Conservation (phyloP, 2,329 filamentous ascomycete genomes). For the Dryadomyces quercus-mongolicae region DNA sequence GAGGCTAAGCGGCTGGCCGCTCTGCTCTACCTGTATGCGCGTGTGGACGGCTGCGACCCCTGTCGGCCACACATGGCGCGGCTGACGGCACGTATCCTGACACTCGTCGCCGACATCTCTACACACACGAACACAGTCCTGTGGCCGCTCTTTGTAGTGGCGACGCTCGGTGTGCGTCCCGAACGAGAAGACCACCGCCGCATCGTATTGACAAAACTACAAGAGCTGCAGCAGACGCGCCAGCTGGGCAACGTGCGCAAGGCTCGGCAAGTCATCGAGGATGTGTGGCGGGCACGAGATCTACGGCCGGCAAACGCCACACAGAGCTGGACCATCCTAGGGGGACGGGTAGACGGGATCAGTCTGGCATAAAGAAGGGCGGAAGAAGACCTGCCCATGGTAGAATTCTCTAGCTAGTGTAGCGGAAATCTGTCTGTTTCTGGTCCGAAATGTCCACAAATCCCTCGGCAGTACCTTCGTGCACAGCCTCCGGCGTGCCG, state of each 20-base stretch:
- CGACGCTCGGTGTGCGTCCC: conserved; percentile 16
- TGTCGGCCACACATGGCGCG: conserved; percentile 15
- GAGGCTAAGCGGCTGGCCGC: conserved; percentile 17
- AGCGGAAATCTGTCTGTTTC: conserved; percentile 13
- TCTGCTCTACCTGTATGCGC: conserved; percentile 17
- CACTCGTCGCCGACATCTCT: conserved; percentile 14
- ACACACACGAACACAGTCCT: conserved; percentile 16
- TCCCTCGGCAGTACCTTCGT: not conserved
- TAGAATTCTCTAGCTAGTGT: conserved; percentile 12
- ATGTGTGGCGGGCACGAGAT: conserved; percentile 19
- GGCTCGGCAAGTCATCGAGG: conserved; percentile 17
- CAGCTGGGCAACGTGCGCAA: conserved; percentile 20
- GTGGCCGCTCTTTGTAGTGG: conserved; percentile 17
- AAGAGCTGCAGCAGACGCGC: conserved; percentile 17
- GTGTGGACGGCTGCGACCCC: conserved; percentile 15
- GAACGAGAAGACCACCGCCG: conserved; percentile 17
- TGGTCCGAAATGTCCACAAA: conserved; percentile 2
- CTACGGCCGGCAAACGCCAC: conserved; percentile 5
- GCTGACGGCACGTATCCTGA: conserved; percentile 11
- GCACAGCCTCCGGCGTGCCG: not conserved
- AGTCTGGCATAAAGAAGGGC: conserved; percentile 12
- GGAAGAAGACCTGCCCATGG: not conserved
- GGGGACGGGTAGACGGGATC: conserved; percentile 11
- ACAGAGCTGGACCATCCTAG: conserved; percentile 6
- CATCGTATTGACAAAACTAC: conserved; percentile 13